Evolutionary conservation across 2,329 filamentous ascomycete genomes (phyloP).

Genomic region (Bipolaris sorokiniana): DNA sequence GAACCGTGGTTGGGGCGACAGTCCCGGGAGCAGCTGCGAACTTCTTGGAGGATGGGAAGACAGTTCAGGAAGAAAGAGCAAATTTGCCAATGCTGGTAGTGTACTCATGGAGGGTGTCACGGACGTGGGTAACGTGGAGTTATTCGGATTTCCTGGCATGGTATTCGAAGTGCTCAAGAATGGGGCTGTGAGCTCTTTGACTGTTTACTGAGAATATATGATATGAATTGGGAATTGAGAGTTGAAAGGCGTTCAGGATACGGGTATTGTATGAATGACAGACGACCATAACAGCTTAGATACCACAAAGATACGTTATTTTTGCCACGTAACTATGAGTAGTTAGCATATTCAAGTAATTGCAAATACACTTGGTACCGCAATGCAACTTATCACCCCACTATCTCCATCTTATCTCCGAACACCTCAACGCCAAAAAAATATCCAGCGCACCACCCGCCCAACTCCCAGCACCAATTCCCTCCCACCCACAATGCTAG

Average conservation of each 20-base stretch:
- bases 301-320: neutral
- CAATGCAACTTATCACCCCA: no score
- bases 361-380: neutral
- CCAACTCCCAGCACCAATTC: constrained; percentile 6
- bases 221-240: neutral
- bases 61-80: constrained; percentile 43
- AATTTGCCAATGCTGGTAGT: constrained; percentile 43
- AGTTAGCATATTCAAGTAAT: neutral
- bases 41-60: constrained; percentile 72
- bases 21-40: constrained; percentile 87
- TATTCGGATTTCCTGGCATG: constrained; percentile 92
- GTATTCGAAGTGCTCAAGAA: constrained; percentile 97
- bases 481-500: constrained; percentile 42
- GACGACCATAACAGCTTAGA: neutral
- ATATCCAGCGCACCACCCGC: constrained; percentile 9
- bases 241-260: neutral
- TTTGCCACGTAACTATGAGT: neutral
- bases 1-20: constrained; percentile 90
- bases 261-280: neutral
- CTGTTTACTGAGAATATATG: constrained; percentile 71
- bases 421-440: constrained; percentile 16
- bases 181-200: constrained; percentile 85
- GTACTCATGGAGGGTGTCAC: constrained; percentile 52
- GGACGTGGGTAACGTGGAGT: constrained; percentile 74
- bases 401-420: constrained; percentile 21